Evolutionary conservation across 2,329 filamentous ascomycete genomes (phyloP).

Genomic region (Parasarocladium wereldwijsianum): DNA sequence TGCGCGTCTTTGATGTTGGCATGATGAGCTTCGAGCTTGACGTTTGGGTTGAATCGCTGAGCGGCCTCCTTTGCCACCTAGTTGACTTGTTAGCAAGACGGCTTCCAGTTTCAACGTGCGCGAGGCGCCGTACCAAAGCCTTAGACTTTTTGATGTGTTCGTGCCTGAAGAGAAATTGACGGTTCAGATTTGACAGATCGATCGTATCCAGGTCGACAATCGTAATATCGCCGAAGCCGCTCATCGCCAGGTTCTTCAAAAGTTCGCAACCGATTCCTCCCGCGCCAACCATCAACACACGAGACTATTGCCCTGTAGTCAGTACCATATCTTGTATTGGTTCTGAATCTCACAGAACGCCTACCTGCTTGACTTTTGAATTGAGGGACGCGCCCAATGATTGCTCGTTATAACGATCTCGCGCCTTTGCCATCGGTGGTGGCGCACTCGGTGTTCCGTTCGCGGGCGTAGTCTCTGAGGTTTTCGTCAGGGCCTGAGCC

Average conservation of each 20-base stretch:
- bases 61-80: constrained; percentile 89
- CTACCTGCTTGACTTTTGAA: constrained; percentile 53
- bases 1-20: constrained; percentile 84
- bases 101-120: constrained; percentile 5
- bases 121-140: constrained; percentile 52
- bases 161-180: constrained; percentile 90
- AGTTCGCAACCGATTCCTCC: constrained; percentile 96
- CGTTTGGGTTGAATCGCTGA: constrained; percentile 74
- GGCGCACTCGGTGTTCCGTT: constrained; percentile 9
- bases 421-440: constrained; percentile 14
- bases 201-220: constrained; percentile 97
- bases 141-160: constrained; percentile 98
- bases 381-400: constrained; percentile 54
- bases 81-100: constrained; percentile 9
- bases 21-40: constrained; percentile 77
- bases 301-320: constrained; percentile 52
- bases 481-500: too few relatives aligned
- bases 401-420: constrained; percentile 44
- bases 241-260: constrained; percentile 87
- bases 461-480: constrained; percentile 9
- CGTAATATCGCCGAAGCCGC: constrained; percentile 83
- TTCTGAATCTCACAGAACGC: constrained; percentile 7
- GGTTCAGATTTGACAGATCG: constrained; percentile 92
- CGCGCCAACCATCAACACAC: constrained; percentile 85
- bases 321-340: constrained; percentile 8